phyloP scores from a whole-genome alignment of 75 land plant genomes.

The Cunninghamia lanceolata region DNA sequence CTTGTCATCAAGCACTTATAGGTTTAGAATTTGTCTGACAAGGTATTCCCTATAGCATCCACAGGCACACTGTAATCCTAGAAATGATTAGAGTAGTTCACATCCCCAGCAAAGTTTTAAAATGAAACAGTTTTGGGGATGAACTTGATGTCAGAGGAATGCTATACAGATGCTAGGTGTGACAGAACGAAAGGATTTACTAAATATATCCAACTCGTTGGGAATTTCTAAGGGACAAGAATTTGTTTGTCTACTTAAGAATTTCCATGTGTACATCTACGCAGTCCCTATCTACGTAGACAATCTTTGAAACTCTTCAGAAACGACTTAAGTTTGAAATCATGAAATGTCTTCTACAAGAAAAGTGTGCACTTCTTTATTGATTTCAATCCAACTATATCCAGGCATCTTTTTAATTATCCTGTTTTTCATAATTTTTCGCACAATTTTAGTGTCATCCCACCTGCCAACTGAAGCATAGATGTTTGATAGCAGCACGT shows the following conservation, averaged over 20 bases:
- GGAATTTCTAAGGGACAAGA: not conserved
- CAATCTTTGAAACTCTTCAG: not conserved
- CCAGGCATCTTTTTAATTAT: slow-evolving; percentile 10
- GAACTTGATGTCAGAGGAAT: not conserved
- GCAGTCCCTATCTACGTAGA: not conserved
- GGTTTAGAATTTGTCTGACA: not conserved
- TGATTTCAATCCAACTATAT: slow-evolving; percentile 3
- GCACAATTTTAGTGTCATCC: slow-evolving; percentile 15
- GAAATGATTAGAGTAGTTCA: not conserved
- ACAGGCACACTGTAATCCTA: not conserved
- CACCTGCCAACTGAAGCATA: slow-evolving; percentile 23
- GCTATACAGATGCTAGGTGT: not conserved
- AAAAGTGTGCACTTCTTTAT: not conserved
- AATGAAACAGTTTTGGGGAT: not conserved
- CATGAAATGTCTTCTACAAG: not conserved
- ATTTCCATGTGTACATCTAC: not conserved
- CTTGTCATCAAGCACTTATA: not conserved
- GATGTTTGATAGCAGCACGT: slow-evolving; percentile 27
- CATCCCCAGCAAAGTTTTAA: not conserved
- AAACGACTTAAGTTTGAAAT: not conserved
- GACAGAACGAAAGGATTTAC: not conserved
- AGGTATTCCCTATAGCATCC: not conserved
- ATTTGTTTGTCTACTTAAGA: not conserved
- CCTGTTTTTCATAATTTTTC: slow-evolving; percentile 7
- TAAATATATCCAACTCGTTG: not conserved